phyloP scores from a whole-genome alignment of 2,329 filamentous ascomycete species.

The Gaeumannomyces sp. region DNA sequence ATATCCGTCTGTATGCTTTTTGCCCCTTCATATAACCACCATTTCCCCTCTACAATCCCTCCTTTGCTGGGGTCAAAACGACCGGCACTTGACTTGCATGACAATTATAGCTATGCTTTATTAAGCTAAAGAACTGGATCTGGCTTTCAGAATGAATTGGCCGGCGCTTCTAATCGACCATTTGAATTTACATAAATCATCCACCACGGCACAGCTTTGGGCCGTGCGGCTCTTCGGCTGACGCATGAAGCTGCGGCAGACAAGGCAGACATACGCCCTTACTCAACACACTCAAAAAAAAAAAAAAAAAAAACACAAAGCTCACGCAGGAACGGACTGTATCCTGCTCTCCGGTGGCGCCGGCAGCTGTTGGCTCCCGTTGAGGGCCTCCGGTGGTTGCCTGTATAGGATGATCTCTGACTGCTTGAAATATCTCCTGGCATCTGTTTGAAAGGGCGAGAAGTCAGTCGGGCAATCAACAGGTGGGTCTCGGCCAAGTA shows the following conservation, averaged over 20 bases:
- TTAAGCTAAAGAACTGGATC: not conserved
- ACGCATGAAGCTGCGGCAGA: not conserved
- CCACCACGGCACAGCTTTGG: not conserved
- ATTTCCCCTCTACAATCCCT: no score
- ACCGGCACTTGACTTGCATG: no score
- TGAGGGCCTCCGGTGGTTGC: conserved; percentile 58
- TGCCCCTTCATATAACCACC: no score
- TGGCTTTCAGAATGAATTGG: not conserved
- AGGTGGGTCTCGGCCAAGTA: conserved; percentile 4
- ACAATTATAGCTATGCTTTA: not conserved
- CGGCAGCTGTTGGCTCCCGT: conserved; percentile 27
- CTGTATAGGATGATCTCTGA: conserved; percentile 96
- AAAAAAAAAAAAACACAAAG: not conserved
- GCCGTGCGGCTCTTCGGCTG: not conserved
- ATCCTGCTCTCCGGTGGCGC: conserved; percentile 40
- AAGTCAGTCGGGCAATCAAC: conserved; percentile 1
- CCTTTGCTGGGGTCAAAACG: no score
- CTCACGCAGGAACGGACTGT: conserved; percentile 31
- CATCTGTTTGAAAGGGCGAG: conserved; percentile 51
- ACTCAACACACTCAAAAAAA: not conserved
- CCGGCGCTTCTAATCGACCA: not conserved
- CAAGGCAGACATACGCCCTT: no score
- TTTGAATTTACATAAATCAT: not conserved
- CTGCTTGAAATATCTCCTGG: conserved; percentile 96
- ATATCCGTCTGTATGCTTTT: no score